These are phyloP conservation scores for Aspergillus fructus DNA, from an alignment of 2,329 filamentous ascomycete species.

Conservation along the genomic window DNA sequence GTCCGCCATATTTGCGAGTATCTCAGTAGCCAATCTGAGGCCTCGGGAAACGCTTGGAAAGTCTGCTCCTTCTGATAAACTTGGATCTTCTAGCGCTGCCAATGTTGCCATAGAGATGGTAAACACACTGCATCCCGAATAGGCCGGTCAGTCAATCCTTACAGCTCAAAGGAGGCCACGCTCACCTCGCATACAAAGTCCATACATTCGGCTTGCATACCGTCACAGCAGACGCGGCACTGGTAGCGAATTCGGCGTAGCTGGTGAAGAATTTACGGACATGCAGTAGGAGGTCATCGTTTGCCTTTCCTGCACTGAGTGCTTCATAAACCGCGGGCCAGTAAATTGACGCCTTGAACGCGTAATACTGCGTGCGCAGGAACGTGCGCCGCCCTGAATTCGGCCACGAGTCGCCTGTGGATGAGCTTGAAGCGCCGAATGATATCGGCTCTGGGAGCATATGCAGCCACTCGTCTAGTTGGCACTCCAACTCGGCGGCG, in stretches of 20 bases:
- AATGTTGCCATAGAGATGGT: not conserved
- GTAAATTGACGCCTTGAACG: slow-evolving; percentile 1
- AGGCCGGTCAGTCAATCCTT: no score
- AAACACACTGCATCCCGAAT: not conserved
- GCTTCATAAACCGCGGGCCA: slow-evolving; percentile 4
- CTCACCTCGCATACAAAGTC: slow-evolving; percentile 4
- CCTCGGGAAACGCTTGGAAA: not conserved
- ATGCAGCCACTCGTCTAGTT: slow-evolving; percentile 6
- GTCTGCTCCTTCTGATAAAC: not conserved
- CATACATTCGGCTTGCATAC: slow-evolving; percentile 2
- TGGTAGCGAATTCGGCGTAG: not conserved
- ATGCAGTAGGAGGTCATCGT: not conserved
- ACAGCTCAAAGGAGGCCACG: no score
- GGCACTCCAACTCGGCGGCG: slow-evolving; percentile 1
- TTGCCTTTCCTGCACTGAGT: not conserved
- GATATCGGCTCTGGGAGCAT: not conserved
- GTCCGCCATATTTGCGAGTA: not conserved
- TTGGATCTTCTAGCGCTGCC: not conserved
- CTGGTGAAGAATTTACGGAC: not conserved
- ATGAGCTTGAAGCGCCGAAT: not conserved
- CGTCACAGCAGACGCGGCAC: not conserved
- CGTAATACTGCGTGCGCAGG: slow-evolving; percentile 3
- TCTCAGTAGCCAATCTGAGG: not conserved
- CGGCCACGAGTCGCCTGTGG: no score
- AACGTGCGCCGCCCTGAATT: not conserved